Base-by-base conservation (phyloP, 2,329 filamentous ascomycete species). In the Drechslerella coelobrocha region DNA sequence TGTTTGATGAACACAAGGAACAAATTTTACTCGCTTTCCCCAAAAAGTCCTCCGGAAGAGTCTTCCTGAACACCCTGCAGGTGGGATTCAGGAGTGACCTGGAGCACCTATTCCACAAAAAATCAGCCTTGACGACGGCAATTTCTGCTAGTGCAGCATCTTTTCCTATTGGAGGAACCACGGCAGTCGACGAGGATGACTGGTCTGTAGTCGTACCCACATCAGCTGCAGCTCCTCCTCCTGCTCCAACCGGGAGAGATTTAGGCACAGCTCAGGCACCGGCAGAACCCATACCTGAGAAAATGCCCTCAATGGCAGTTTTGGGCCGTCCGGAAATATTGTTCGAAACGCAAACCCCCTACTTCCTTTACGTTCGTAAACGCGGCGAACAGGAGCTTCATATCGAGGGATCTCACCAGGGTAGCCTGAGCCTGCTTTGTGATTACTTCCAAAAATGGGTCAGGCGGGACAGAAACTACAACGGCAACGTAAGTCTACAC, bases 381-480 rank as follows among this genome's bases (percentile, higher is more conserved):
- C 63, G 54, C 39, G 59, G 66, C 39, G 37, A 71, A 29, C 63
- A 71, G 52, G 66, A 59, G 53, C 66, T 71, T 47, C 66, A 71
- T 41, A 71, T 71, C 12, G 66, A 71, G 41, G 59, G 66, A 2
- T 71, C 66, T n/a, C 66, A 71, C 59, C 66, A 71, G 19, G 59
- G 52, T 21, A 71, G 66, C 10, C 59, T 71, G 9, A 71, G 52
- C 21, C 31, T 71, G 14, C 51, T 71, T 23, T 71, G 66, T 48
- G 66, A 71, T 14, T 71, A 71, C 48, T 71, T 71, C 34, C 66
- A 71, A 39, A 71, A 71, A 24, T 71, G 66, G 66, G 57, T 63
- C 34, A 45, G 66, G 45, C 63, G 59, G 31, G 66, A 71, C 31
- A 71, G 48, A 39, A 63, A 59, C 47, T 71, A 71, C 41, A 63